Evolutionary conservation across 306 rosid species (phyloP).

Genomic region (Lupinus albus): DNA sequence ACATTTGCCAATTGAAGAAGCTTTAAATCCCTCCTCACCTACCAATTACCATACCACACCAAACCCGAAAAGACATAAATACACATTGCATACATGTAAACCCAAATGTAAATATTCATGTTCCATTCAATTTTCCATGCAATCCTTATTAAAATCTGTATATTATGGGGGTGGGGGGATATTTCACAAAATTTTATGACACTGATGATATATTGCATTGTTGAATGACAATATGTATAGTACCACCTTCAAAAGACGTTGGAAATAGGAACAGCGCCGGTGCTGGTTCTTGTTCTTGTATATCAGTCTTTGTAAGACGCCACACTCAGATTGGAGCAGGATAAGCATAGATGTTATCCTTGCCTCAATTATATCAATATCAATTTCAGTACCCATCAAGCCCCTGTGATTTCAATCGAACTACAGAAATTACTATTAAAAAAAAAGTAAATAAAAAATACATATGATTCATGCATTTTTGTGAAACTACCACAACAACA

Average conservation of each 20-base stretch:
- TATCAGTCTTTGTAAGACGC: slow-evolving; percentile 67
- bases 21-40: slow-evolving; percentile 83
- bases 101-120: slow-evolving; percentile 6
- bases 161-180: too few species aligned
- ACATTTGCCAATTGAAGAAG: slow-evolving; percentile 63
- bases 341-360: slow-evolving; percentile 60
- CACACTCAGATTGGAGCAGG: slow-evolving; percentile 69
- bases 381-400: slow-evolving; percentile 61
- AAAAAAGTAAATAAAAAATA: too few species aligned
- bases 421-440: background rate
- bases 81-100: background rate
- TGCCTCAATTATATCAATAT: slow-evolving; percentile 56
- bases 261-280: slow-evolving; percentile 76
- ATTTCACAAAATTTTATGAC: background rate
- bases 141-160: background rate
- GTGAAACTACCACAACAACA: too few species aligned
- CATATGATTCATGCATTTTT: background rate
- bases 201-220: too few species aligned
- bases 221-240: background rate
- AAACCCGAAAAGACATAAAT: slow-evolving; percentile 19
- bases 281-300: slow-evolving; percentile 97
- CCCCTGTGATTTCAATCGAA: slow-evolving; percentile 11
- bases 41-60: slow-evolving; percentile 15
- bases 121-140: slow-evolving; percentile 6
- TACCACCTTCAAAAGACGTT: slow-evolving; percentile 71